Evolutionary conservation across 176 grass and related monocot genomes (phyloP), one percentile per base, ranked within the genome.

Genomic region (Ampelocalamus luodianensis): DNA sequence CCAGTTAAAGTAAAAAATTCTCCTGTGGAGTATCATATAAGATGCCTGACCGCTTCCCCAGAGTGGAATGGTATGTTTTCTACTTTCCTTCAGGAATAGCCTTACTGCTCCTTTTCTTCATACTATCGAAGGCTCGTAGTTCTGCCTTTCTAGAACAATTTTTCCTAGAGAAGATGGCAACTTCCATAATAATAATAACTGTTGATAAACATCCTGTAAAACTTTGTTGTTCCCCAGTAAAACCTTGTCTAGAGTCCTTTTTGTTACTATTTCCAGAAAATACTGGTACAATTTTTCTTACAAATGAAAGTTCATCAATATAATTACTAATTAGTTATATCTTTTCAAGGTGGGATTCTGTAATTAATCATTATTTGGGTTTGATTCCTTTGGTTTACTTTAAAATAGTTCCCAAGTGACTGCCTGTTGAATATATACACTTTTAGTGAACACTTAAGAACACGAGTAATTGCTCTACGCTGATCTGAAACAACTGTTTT

Each of bases 1-100:
- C 86, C 81, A 76, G 85, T 91, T 55, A 80, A 85, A 74, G 23
- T 16, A 77, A 89, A 90, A 83, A 42, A 87, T 53, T 91, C 87
- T 34, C 85, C 89, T 70, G 26, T 87, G 43, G 34, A 66, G 13
- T 87, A 84, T 89, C 78, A 79, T n/a, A 85, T 96, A 76, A 74
- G 63, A 68, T 88, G 91, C 36, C 69, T 93, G 79, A 74, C 85
- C 17, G 70, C 91, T 89, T 89, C 90, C 85, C 68, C 84, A 22
- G 80, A 80, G 37, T 89, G 73, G 67, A 82, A 89, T 14, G 91
- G 94, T 96, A 91, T 3, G 49, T 27, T 81, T 85, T 76, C 6
- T 66, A 43, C 20, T 72, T 50, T 49, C 82, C 13, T 61, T 82
- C 76, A 65, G 37, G 24, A 65, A 29, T 78, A 82, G 20, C 12